Conservation (phyloP, 768 basidiomycete species). For the Guyanaporus albipodus region DNA sequence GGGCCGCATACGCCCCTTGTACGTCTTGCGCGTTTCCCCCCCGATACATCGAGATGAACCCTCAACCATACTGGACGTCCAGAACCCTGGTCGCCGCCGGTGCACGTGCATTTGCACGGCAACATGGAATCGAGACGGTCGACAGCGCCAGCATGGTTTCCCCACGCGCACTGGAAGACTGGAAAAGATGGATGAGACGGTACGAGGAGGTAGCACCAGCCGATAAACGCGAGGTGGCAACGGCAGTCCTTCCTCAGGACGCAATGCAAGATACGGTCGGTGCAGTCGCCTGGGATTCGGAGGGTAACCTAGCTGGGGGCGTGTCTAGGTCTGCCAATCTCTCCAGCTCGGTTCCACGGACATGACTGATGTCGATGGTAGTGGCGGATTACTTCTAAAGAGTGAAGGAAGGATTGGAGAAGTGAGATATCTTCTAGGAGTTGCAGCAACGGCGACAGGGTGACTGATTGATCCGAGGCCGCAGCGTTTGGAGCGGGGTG, state of each 20-base stretch:
- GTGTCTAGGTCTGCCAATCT: constrained; percentile 57
- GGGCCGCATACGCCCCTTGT: constrained; percentile 72
- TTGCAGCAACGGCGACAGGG: background rate
- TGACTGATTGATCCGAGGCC: constrained; percentile 41
- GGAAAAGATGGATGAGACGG: constrained; percentile 56
- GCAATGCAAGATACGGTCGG: constrained; percentile 77
- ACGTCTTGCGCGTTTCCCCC: constrained; percentile 22
- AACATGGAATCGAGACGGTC: constrained; percentile 32
- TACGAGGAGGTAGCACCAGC: constrained; percentile 25
- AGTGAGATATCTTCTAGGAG: constrained; percentile 33
- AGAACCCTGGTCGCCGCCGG: constrained; percentile 63
- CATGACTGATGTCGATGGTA: constrained; percentile 24
- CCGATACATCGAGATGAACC: too few relatives aligned
- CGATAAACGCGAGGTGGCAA: background rate
- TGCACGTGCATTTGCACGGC: constrained; percentile 52
- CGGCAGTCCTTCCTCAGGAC: constrained; percentile 20
- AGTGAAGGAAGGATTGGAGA: constrained; percentile 71
- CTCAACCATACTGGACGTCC: background rate
- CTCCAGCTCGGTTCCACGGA: too few relatives aligned
- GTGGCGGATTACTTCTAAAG: constrained; percentile 80
- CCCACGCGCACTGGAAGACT: constrained; percentile 46
- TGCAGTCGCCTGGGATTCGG: constrained; percentile 54
- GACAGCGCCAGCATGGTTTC: constrained; percentile 44
- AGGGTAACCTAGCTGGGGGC: constrained; percentile 56
- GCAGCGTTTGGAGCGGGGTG: constrained; percentile 73